Base-by-base conservation (phyloP, 306 rosid genomes). In the Leucaena leucocephala region DNA sequence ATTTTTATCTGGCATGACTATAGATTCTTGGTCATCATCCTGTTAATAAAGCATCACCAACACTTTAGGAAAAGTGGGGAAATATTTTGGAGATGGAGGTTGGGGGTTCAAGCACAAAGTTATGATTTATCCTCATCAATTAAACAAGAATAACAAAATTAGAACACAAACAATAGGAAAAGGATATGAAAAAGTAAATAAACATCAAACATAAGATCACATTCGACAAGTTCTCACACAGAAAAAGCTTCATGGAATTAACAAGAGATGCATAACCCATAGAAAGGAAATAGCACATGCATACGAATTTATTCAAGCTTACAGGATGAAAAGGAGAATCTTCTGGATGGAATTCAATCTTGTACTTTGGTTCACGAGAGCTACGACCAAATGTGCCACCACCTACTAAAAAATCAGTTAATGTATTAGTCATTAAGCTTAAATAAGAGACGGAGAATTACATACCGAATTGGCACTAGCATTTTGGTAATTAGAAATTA, bases 341-440 rank as follows among this genome's bases (percentile, higher is more conserved):
- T 83, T 89, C 84, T 36, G 94, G 64, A 77, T 91, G 98, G 66
- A 95, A 95, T 84, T 95, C 92, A 71, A 95, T 91, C 82, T 83
- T 93, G 91, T 87, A 93, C 76, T 95, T 95, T 6, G 97, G 96
- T 74, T 91, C 98, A 5, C 93, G 98, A 76, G 92, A 90, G 85
- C 91, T 81, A 21, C 82, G 89, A 72, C 88, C 85, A 78, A 90
- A 87, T 77, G 94, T 65, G 43, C 93, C 90, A 83, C 94, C 99
- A 84, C 92, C 99, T 90, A 85, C 64, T 77, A 22, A 78, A 72
- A 77, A 67, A 67, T 49, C 52, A 3, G 36, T 21, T 34, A 75
- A 17, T 42, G 14, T 2, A 16, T 14, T 22, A 75, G 17, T 49
- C 14, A 83, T 21, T 6, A 83, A 68, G 76, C 55, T 74, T 33